Conservation (phyloP, 2,329 filamentous ascomycete species). For the Pezicula radicicola region DNA sequence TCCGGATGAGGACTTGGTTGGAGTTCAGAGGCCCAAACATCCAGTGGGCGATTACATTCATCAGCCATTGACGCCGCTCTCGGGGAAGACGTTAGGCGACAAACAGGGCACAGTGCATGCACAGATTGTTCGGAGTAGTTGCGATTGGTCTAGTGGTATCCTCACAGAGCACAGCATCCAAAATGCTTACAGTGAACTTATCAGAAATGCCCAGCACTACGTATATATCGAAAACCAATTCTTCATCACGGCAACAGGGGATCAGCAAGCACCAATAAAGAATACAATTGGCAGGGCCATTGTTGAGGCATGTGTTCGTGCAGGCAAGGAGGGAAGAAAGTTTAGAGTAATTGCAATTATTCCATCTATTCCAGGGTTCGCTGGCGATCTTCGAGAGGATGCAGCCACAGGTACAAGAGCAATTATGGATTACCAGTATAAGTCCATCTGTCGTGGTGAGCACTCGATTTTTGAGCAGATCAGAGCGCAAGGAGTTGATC, state of each 20-base stretch:
- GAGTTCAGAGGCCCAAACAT: constrained; percentile 83
- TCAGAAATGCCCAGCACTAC: constrained; percentile 83
- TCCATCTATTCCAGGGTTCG: constrained; percentile 89
- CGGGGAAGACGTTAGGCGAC: constrained; percentile 57
- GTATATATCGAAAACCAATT: constrained; percentile 99
- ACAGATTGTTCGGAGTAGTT: constrained; percentile 85
- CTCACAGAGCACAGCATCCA: constrained; percentile 81
- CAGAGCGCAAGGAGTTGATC: constrained; percentile 70
- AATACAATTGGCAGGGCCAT: constrained; percentile 88
- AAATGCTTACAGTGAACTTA: constrained; percentile 82
- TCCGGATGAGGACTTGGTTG: constrained; percentile 79
- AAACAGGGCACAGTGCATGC: constrained; percentile 73
- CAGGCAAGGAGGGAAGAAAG: constrained; percentile 78
- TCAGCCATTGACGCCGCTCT: constrained; percentile 72
- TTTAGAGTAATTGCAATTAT: constrained; percentile 91
- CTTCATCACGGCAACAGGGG: constrained; percentile 89
- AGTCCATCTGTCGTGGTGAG: constrained; percentile 87
- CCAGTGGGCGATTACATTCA: constrained; percentile 84
- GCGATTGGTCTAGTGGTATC: constrained; percentile 93
- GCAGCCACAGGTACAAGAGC: constrained; percentile 83
- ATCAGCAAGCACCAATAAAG: constrained; percentile 80
- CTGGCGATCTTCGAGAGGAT: constrained; percentile 80
- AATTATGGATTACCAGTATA: constrained; percentile 98
- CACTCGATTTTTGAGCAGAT: constrained; percentile 87
- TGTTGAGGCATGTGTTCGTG: constrained; percentile 82